A percentile compares a stretch with the other conserved stretches of the same genome.
phyloP scores from a whole-genome alignment of 371 early-diverging fungal species.

The Syncephalis plumigaleata region DNA sequence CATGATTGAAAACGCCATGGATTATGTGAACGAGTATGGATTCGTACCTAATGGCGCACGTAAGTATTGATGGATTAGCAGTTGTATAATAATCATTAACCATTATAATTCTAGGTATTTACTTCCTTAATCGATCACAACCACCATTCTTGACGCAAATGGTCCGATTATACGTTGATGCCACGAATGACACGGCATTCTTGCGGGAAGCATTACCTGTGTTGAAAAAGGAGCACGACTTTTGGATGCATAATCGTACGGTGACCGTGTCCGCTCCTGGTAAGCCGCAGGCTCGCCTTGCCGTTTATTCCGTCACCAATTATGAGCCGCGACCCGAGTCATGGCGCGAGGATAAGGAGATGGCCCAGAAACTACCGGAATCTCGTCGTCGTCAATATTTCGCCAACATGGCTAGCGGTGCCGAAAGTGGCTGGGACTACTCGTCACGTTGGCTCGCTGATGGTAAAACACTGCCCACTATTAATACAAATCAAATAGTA shows the following conservation, averaged over 20 bases:
- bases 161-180: conserved; percentile 38
- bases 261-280: conserved; percentile 13
- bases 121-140: conserved; percentile 76
- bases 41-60: conserved; percentile 28
- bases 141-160: conserved; percentile 64
- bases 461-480: conserved; percentile 5
- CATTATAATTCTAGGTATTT: conserved; percentile 28
- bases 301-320: conserved; percentile 7
- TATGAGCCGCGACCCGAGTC: conserved; percentile 60
- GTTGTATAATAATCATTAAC: conserved; percentile 45
- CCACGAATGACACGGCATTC: conserved; percentile 28
- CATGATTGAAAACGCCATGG: conserved; percentile 50
- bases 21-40: conserved; percentile 48
- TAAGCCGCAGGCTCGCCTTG: not conserved
- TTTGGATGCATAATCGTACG: conserved; percentile 38
- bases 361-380: no score
- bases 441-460: not conserved
- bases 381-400: no score
- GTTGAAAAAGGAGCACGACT: conserved; percentile 49
- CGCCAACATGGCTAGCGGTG: conserved; percentile 54
- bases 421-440: conserved; percentile 42
- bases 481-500: conserved; percentile 42
- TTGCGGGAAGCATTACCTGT: conserved; percentile 25
- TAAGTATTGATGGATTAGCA: not conserved
- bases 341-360: conserved; percentile 12